A percentile compares a stretch with the other conserved stretches of the same genome.
These are phyloP conservation scores for Anacardium occidentale DNA, from an alignment of 345 rosid genomes.

Conservation along the genomic window DNA sequence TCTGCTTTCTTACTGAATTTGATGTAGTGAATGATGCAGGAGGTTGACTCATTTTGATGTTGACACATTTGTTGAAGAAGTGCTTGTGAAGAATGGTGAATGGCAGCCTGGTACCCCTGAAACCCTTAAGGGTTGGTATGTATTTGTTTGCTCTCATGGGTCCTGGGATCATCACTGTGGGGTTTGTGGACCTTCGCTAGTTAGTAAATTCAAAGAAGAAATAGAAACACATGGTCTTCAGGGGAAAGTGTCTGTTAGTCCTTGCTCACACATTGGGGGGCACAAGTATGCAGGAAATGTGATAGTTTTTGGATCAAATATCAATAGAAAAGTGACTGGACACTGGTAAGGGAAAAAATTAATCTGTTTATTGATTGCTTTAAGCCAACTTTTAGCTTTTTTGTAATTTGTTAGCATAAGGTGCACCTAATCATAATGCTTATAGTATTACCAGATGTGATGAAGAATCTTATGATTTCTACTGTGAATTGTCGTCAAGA, in stretches of 20 bases:
- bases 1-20: slow-evolving; percentile 14
- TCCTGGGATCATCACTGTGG: slow-evolving; percentile 90
- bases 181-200: slow-evolving; percentile 84
- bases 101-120: slow-evolving; percentile 96
- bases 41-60: slow-evolving; percentile 98
- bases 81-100: slow-evolving; percentile 89
- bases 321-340: slow-evolving; percentile 60
- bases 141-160: slow-evolving; percentile 93
- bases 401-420: slow-evolving; percentile 8
- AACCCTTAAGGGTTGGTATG: slow-evolving; percentile 66
- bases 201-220: slow-evolving; percentile 85
- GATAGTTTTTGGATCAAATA: slow-evolving; percentile 68
- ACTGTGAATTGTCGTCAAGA: no score
- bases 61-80: slow-evolving; percentile 96
- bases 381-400: not conserved
- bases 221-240: slow-evolving; percentile 66
- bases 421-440: not conserved
- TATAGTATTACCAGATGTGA: not conserved
- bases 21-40: slow-evolving; percentile 54
- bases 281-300: slow-evolving; percentile 96
- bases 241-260: slow-evolving; percentile 87
- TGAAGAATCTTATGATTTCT: no score
- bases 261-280: slow-evolving; percentile 97
- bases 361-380: not conserved
- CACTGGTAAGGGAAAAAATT: slow-evolving; percentile 60